Percentiles rank a stretch among this genome's conserved stretches.
These are phyloP conservation scores for Macrolepiota dolichaula DNA, from an alignment of 768 basidiomycete species.

Conservation along the genomic window DNA sequence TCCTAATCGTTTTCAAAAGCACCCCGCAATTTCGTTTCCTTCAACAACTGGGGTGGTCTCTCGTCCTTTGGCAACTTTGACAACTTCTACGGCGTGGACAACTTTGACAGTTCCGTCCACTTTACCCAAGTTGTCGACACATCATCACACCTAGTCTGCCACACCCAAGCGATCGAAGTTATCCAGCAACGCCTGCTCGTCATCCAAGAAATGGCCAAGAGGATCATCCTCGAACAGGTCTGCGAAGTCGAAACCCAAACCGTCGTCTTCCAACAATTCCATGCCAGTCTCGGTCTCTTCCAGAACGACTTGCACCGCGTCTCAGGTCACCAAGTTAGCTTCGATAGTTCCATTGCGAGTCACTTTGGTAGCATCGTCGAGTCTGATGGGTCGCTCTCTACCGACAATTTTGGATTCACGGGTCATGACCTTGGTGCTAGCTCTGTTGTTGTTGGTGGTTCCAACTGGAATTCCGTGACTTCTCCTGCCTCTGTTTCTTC, in stretches of 20 bases:
- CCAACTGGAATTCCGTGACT: conserved; percentile 34
- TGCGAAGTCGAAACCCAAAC: conserved; percentile 34
- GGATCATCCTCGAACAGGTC: conserved; percentile 28
- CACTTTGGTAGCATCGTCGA: conserved; percentile 25
- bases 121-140: conserved; percentile 28
- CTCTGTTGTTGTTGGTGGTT: conserved; percentile 31
- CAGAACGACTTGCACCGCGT: conserved; percentile 25
- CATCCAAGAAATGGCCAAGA: conserved; percentile 33
- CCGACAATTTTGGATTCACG: conserved; percentile 26
- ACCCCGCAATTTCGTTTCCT: conserved; percentile 15
- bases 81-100: conserved; percentile 30
- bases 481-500: conserved; percentile 15
- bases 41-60: conserved; percentile 33
- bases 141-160: conserved; percentile 23
- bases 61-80: conserved; percentile 29
- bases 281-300: conserved; percentile 24
- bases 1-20: background rate
- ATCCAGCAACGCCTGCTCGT: conserved; percentile 37
- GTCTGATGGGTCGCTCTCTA: conserved; percentile 26
- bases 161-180: conserved; percentile 29
- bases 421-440: conserved; percentile 28
- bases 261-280: conserved; percentile 31
- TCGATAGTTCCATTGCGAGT: conserved; percentile 25
- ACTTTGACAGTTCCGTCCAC: conserved; percentile 28
- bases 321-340: conserved; percentile 26